Conservation (phyloP, 345 rosid genomes). For the Eucalyptus tenuipes region DNA sequence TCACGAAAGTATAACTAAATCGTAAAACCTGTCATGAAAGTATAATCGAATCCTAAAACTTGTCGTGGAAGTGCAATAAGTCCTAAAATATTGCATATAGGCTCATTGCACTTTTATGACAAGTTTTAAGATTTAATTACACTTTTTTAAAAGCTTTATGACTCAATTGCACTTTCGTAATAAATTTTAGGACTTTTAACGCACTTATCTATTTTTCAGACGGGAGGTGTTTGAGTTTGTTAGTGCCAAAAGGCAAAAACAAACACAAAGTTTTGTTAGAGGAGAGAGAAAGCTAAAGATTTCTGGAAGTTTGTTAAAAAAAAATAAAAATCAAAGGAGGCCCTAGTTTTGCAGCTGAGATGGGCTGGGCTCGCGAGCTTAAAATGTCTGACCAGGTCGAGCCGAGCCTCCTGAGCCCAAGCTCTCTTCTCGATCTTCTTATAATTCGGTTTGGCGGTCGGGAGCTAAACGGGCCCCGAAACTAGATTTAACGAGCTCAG, state of each 20-base stretch:
- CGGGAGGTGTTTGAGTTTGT: not conserved
- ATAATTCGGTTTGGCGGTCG: too few relatives aligned
- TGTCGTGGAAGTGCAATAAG: fast-evolving
- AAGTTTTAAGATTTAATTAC: too few relatives aligned
- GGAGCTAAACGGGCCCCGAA: too few relatives aligned
- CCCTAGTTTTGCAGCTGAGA: not conserved
- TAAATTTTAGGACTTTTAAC: too few relatives aligned
- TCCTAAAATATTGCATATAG: too few relatives aligned
- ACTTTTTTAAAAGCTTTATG: fast-evolving
- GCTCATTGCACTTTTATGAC: fast-evolving
- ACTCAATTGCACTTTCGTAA: fast-evolving
- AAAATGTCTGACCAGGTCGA: not conserved
- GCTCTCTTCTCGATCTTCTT: not conserved
- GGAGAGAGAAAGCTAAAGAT: not conserved
- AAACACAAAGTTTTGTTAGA: not conserved
- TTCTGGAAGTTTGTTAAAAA: too few relatives aligned
- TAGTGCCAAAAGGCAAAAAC: too few relatives aligned
- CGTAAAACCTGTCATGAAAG: fast-evolving
- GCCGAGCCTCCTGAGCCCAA: not conserved
- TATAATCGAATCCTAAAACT: too few relatives aligned
- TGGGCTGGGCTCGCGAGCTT: not conserved
- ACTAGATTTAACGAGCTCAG: too few relatives aligned
- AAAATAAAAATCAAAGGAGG: not conserved
- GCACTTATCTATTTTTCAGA: too few relatives aligned
- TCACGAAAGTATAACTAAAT: too few relatives aligned